These are phyloP conservation scores for Yamadazyma dushanensis DNA, from an alignment of 1,139 yeast genomes.

Conservation along the genomic window DNA sequence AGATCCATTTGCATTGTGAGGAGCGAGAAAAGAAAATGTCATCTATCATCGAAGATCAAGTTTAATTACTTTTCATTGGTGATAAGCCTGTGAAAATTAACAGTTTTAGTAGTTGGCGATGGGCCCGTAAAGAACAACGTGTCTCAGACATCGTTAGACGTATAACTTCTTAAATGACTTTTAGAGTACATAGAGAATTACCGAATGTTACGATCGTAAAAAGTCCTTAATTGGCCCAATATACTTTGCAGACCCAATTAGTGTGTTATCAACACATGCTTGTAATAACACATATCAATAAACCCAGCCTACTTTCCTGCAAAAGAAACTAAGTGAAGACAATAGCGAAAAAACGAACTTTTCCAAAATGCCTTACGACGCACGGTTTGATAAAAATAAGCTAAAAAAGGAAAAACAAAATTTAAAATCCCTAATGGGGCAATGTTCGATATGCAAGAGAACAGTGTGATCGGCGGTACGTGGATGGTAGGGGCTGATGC, in stretches of 20 bases:
- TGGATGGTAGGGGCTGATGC: too few species aligned
- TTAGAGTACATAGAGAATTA: too few species aligned
- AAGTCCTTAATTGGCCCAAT: too few species aligned
- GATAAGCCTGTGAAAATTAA: neutral
- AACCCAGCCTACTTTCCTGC: slow-evolving; percentile 3
- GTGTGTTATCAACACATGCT: too few species aligned
- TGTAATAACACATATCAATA: too few species aligned
- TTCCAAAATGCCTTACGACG: slow-evolving; percentile 10
- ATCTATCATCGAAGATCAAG: neutral
- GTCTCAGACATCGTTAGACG: too few species aligned
- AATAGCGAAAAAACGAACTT: slow-evolving; percentile 3
- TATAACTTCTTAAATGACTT: too few species aligned
- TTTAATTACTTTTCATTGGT: neutral
- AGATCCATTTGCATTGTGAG: neutral
- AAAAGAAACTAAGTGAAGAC: neutral
- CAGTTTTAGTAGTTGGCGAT: neutral
- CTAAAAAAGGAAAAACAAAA: slow-evolving; percentile 1
- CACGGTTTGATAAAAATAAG: slow-evolving; percentile 1
- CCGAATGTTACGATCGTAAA: too few species aligned
- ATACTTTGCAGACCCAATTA: too few species aligned
- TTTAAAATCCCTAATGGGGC: slow-evolving; percentile 2
- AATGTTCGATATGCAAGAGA: slow-evolving; percentile 6
- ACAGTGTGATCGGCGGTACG: too few species aligned
- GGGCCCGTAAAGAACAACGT: too few species aligned
- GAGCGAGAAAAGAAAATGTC: neutral